Base-by-base conservation (phyloP, 2,329 filamentous ascomycete species). In the Fusarium nematophilum region DNA sequence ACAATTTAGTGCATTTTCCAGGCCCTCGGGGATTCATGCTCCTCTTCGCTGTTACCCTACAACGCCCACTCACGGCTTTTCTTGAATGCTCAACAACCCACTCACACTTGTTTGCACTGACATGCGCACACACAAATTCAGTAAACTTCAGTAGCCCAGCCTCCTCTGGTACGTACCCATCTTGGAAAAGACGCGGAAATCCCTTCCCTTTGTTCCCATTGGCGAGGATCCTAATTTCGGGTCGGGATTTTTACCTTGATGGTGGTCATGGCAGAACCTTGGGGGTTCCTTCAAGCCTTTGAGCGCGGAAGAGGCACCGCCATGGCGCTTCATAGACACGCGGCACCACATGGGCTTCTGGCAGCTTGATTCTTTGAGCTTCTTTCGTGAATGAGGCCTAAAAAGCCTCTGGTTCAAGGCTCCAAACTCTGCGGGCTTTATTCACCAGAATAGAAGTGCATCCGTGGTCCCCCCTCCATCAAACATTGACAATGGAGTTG, bases 271-370 rank as follows among this genome's bases (percentile, higher is more conserved):
- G 55, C 59, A 34, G 37, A 43, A 50, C 37, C 38, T 50, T 43
- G 47, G 6, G 8, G 54, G 37, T 48, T 30, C 44, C 39, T 46
- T 48, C 47, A 49, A 49, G 18, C 26, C 17, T 39, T 37, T 25
- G 14, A 17, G 18, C 21, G 45, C 64, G 64, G 64, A 49, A 63
- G 58, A 65, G 64, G 58, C 63, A 66, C 58, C 49, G 45, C 47
- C 43, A 53, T 46, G 39, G 36, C 63, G 34, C 11, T 11, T 10
- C 15, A 47, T 13, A 25, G 39, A 6, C 39, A 25, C 30, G 34
- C 36, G 36, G 36, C 46, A 52, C 53, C 60, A 62, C 60, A 64
- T 62, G 56, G 56, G 27, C 34, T 46, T 6, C 21, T 64, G 59
- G 34, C 51, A 52, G 18, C 39, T 61, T 45, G 13, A 13, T 50